Evolutionary conservation across 1,284 basidiomycete genomes (phyloP).

Genomic region (Sporisorium sorghi): DNA sequence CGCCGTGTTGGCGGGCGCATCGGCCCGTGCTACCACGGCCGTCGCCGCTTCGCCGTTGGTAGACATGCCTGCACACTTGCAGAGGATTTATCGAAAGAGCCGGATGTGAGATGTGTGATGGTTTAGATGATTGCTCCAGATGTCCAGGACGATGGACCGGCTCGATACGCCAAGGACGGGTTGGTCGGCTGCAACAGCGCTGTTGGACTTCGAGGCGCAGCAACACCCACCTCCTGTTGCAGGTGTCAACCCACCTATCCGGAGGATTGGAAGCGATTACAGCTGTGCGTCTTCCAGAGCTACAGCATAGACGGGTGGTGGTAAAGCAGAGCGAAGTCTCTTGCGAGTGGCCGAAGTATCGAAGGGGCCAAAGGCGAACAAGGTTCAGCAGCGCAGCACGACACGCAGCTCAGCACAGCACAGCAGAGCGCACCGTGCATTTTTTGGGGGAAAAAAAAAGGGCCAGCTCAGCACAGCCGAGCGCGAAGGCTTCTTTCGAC

Average conservation of each 20-base stretch:
- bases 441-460: no score
- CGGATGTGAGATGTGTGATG: no score
- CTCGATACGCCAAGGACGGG: neutral
- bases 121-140: neutral
- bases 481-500: neutral
- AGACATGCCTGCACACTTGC: conserved; percentile 25
- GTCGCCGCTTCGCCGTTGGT: conserved; percentile 18
- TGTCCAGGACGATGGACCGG: neutral
- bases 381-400: conserved; percentile 1
- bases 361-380: neutral
- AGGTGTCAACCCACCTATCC: neutral
- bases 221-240: neutral
- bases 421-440: neutral
- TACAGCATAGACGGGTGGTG: neutral
- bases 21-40: neutral
- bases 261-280: neutral
- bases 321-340: neutral
- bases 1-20: neutral
- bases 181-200: neutral
- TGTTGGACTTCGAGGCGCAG: neutral
- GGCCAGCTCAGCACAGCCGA: conserved; percentile 9
- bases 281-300: neutral
- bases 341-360: neutral
- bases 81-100: neutral
- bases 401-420: conserved; percentile 2